These are phyloP conservation scores for Staphylotrichum longicolle DNA, from an alignment of 495 filamentous ascomycete species.

Conservation along the genomic window DNA sequence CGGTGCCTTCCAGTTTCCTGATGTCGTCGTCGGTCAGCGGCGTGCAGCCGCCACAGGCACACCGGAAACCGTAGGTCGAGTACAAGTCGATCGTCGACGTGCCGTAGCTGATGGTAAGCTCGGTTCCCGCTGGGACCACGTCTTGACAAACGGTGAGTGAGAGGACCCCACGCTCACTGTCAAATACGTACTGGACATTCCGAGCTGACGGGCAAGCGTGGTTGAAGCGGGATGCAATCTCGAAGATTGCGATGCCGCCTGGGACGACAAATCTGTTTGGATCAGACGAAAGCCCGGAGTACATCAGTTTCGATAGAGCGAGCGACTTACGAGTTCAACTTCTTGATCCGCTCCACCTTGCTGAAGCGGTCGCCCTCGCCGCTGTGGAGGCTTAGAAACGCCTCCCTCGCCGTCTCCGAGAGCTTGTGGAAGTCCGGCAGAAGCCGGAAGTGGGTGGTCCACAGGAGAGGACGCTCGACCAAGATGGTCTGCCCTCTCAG, in stretches of 20 bases:
- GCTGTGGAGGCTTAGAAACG: conserved; percentile 20
- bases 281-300: conserved; percentile 10
- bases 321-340: conserved; percentile 32
- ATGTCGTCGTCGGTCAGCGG: conserved; percentile 27
- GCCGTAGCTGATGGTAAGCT: conserved; percentile 40
- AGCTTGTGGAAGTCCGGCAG: conserved; percentile 24
- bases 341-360: conserved; percentile 26
- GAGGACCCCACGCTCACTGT: not conserved
- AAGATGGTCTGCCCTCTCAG: conserved; percentile 29
- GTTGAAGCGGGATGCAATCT: conserved; percentile 37
- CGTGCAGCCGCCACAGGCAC: conserved; percentile 35
- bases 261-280: conserved; percentile 28
- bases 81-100: conserved; percentile 26
- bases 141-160: conserved; percentile 23
- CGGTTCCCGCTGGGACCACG: conserved; percentile 28
- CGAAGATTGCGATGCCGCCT: conserved; percentile 27
- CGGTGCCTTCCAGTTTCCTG: not conserved
- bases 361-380: conserved; percentile 14
- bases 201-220: conserved; percentile 31
- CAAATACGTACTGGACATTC: conserved; percentile 27
- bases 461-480: conserved; percentile 29
- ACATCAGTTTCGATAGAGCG: not conserved
- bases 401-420: conserved; percentile 10
- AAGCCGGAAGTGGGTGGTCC: conserved; percentile 17
- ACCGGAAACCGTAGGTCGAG: conserved; percentile 35